These are phyloP conservation scores for Grosmannia penicillata DNA, from an alignment of 2,329 filamentous ascomycete genomes.

Conservation along the genomic window DNA sequence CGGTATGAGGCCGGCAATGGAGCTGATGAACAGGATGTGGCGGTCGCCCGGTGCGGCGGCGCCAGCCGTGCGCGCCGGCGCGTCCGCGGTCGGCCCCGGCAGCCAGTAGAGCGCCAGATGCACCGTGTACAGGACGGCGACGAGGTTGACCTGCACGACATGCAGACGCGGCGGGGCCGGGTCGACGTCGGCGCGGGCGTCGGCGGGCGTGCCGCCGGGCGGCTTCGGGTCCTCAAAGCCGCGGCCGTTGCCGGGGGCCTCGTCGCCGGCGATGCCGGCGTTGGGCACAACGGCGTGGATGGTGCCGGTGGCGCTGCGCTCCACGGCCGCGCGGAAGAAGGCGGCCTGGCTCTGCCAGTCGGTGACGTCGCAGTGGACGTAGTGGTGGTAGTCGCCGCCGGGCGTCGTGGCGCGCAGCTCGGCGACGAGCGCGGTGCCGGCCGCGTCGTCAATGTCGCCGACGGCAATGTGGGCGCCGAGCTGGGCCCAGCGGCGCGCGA, in stretches of 20 bases:
- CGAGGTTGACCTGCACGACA: slow-evolving; percentile 47
- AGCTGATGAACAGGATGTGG: slow-evolving; percentile 47
- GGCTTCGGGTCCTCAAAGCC: slow-evolving; percentile 28
- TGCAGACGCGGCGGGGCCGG: slow-evolving; percentile 30
- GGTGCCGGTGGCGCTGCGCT: slow-evolving; percentile 35
- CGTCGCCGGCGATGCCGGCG: slow-evolving; percentile 39
- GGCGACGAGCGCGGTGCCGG: slow-evolving; percentile 39
- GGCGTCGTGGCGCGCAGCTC: slow-evolving; percentile 28
- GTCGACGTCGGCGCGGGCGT: slow-evolving; percentile 20
- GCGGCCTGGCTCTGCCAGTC: slow-evolving; percentile 47
- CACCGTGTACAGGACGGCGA: slow-evolving; percentile 47
- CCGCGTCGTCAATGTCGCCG: slow-evolving; percentile 43
- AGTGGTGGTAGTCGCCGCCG: slow-evolving; percentile 34
- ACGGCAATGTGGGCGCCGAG: slow-evolving; percentile 44
- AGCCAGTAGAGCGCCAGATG: slow-evolving; percentile 49
- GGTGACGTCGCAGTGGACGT: slow-evolving; percentile 47
- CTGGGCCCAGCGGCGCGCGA: slow-evolving; percentile 36
- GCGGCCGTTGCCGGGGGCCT: slow-evolving; percentile 12
- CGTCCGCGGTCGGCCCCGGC: slow-evolving; percentile 23
- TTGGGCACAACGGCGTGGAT: slow-evolving; percentile 52
- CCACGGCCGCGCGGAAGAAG: slow-evolving; percentile 44
- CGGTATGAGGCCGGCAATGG: slow-evolving; percentile 36
- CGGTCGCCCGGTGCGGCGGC: slow-evolving; percentile 28
- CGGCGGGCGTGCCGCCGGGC: slow-evolving; percentile 6
- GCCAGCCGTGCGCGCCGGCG: slow-evolving; percentile 1